phyloP scores from a whole-genome alignment of 2,329 filamentous ascomycete species.

The Fusarium beomiforme region DNA sequence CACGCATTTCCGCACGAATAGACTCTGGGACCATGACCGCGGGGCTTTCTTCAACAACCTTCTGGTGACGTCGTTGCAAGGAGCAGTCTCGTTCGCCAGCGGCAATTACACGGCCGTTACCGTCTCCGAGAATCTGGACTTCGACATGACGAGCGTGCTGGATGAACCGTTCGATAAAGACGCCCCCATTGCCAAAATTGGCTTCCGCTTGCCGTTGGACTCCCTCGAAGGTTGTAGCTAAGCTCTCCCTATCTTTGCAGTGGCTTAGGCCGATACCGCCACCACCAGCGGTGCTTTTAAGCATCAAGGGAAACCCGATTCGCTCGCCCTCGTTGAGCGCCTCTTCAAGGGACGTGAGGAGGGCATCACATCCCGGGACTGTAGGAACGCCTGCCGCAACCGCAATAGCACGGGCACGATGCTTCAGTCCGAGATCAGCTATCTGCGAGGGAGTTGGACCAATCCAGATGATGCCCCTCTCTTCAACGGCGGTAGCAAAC shows the following conservation, averaged over 20 bases:
- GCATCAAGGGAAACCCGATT: slow-evolving; percentile 55
- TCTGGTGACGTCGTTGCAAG: slow-evolving; percentile 61
- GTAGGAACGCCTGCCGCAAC: slow-evolving; percentile 44
- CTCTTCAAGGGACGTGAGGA: slow-evolving; percentile 44
- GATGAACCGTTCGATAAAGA: slow-evolving; percentile 56
- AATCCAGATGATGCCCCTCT: slow-evolving; percentile 66
- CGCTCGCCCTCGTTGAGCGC: slow-evolving; percentile 40
- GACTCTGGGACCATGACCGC: slow-evolving; percentile 46
- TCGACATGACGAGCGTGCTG: slow-evolving; percentile 57
- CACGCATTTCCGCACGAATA: slow-evolving; percentile 48
- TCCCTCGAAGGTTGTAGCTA: slow-evolving; percentile 48
- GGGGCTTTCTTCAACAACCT: slow-evolving; percentile 61
- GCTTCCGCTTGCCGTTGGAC: slow-evolving; percentile 52
- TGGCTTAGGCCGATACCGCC: slow-evolving; percentile 57
- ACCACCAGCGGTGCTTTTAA: slow-evolving; percentile 60
- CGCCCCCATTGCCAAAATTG: slow-evolving; percentile 54
- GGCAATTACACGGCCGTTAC: slow-evolving; percentile 51
- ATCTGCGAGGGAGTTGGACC: slow-evolving; percentile 64
- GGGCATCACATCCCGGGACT: slow-evolving; percentile 47
- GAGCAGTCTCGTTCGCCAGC: slow-evolving; percentile 62
- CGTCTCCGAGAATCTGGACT: slow-evolving; percentile 60
- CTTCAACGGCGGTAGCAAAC: slow-evolving; percentile 64
- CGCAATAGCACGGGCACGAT: slow-evolving; percentile 50
- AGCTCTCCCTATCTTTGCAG: slow-evolving; percentile 44
- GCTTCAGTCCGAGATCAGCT: slow-evolving; percentile 51